Conservation (phyloP, 2,329 filamentous ascomycete species). For the Lecanicillium sp. region DNA sequence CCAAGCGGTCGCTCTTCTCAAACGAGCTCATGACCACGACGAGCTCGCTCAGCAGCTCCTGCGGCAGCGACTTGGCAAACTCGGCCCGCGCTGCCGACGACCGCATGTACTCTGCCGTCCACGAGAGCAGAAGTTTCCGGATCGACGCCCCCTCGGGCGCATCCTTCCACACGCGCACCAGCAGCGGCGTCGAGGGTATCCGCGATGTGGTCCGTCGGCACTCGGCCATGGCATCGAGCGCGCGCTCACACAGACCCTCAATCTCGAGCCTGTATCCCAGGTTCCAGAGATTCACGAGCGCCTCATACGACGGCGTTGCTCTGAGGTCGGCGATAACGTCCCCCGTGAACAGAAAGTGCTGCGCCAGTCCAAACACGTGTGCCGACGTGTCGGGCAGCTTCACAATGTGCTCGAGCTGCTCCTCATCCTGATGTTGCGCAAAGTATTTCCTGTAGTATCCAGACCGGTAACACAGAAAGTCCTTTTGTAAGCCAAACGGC, state of each 20-base stretch:
- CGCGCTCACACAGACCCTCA: slow-evolving; percentile 49
- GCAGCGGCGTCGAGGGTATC: slow-evolving; percentile 53
- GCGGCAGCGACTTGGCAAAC: slow-evolving; percentile 55
- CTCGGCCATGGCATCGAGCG: slow-evolving; percentile 53
- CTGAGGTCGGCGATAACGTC: slow-evolving; percentile 37
- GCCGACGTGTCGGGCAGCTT: slow-evolving; percentile 41
- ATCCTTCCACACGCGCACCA: slow-evolving; percentile 57
- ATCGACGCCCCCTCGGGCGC: slow-evolving; percentile 56
- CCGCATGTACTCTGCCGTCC: slow-evolving; percentile 59
- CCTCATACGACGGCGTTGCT: slow-evolving; percentile 45
- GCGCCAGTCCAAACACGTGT: slow-evolving; percentile 49
- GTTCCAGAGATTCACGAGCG: slow-evolving; percentile 52
- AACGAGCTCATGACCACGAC: slow-evolving; percentile 57
- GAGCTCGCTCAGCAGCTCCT: slow-evolving; percentile 57
- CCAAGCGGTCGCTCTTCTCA: slow-evolving; percentile 32
- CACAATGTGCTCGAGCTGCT: slow-evolving; percentile 44
- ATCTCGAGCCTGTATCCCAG: slow-evolving; percentile 47
- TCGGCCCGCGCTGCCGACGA: slow-evolving; percentile 49
- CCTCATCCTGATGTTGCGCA: slow-evolving; percentile 24
- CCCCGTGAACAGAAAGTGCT: slow-evolving; percentile 49
- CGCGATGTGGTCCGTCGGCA: slow-evolving; percentile 45
- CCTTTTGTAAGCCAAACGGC: slow-evolving; percentile 53
- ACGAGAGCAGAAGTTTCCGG: slow-evolving; percentile 50
- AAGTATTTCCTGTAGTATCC: slow-evolving; percentile 43
- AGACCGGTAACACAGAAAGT: slow-evolving; percentile 50